These are phyloP conservation scores for Hanseniaspora guilliermondii DNA, from an alignment of 805 yeast species.

Conservation along the genomic window DNA sequence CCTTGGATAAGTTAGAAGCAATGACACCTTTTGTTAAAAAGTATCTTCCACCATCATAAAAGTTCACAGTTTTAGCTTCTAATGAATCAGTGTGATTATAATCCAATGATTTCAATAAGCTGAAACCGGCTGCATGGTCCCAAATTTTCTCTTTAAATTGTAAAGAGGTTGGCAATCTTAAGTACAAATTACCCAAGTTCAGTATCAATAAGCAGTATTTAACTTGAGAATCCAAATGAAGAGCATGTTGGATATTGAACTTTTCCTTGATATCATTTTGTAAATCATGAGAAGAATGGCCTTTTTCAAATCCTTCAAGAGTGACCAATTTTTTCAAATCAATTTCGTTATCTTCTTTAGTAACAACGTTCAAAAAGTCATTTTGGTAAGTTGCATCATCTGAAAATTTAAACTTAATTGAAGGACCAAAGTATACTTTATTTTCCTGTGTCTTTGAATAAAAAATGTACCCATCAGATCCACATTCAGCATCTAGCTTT, in stretches of 20 bases:
- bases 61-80: slow-evolving; percentile 39
- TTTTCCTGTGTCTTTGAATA: slow-evolving; percentile 25
- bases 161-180: slow-evolving; percentile 70
- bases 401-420: slow-evolving; percentile 21
- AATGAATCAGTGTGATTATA: slow-evolving; percentile 76
- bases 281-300: slow-evolving; percentile 83
- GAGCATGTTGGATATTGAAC: slow-evolving; percentile 51
- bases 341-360: slow-evolving; percentile 16
- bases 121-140: slow-evolving; percentile 97
- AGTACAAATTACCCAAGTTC: slow-evolving; percentile 85
- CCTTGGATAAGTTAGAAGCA: slow-evolving; percentile 44
- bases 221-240: slow-evolving; percentile 89
- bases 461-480: slow-evolving; percentile 25
- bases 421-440: slow-evolving; percentile 29
- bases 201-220: slow-evolving; percentile 83
- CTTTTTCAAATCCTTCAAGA: slow-evolving; percentile 83
- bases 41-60: slow-evolving; percentile 72
- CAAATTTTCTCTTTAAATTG: slow-evolving; percentile 86
- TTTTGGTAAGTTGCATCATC: slow-evolving; percentile 43
- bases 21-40: slow-evolving; percentile 80
- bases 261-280: slow-evolving; percentile 60
- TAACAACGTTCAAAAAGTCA: slow-evolving; percentile 34
- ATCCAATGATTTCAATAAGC: slow-evolving; percentile 79
- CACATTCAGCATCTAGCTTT: slow-evolving; percentile 26
- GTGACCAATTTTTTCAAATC: slow-evolving; percentile 23